Conservation (phyloP, 805 yeast species). For the Torulaspora maleeae region DNA sequence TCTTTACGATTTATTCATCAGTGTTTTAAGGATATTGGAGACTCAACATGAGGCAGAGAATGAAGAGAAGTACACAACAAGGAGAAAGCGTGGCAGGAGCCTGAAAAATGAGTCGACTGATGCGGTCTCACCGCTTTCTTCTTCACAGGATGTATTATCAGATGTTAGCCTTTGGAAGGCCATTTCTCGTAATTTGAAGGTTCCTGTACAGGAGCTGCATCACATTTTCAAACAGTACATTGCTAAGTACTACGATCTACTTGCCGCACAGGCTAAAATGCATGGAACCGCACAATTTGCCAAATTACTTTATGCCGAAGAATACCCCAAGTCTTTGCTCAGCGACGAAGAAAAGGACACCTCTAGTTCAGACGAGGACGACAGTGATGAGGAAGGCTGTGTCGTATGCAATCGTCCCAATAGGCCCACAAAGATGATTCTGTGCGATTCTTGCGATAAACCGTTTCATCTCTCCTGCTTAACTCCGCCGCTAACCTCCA, state of each 20-base stretch:
- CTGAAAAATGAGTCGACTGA: constrained; percentile 6
- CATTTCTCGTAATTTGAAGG: constrained; percentile 15
- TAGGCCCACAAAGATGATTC: constrained; percentile 44
- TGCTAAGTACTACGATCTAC: constrained; percentile 34
- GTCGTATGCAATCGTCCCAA: constrained; percentile 45
- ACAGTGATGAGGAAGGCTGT: constrained; percentile 40
- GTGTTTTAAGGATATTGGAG: constrained; percentile 27
- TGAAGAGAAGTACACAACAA: background rate
- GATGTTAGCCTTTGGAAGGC: constrained; percentile 30
- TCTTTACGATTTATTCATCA: constrained; percentile 40
- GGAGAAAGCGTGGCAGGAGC: constrained; percentile 11
- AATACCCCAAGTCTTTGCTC: constrained; percentile 35
- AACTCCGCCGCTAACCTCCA: constrained; percentile 46
- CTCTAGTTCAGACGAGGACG: constrained; percentile 23
- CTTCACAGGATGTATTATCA: constrained; percentile 11
- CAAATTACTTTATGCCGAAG: constrained; percentile 22
- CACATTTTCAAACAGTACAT: constrained; percentile 28
- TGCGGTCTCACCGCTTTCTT: constrained; percentile 1
- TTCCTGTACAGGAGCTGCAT: constrained; percentile 13
- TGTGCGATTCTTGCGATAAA: constrained; percentile 73
- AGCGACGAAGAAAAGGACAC: constrained; percentile 17
- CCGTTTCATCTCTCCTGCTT: constrained; percentile 67
- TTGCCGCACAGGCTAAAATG: constrained; percentile 21
- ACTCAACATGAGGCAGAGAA: background rate
- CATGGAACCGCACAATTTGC: constrained; percentile 16